Conservation (phyloP, 108 stramenopile genomes). For the Skeletonema tropicum region DNA sequence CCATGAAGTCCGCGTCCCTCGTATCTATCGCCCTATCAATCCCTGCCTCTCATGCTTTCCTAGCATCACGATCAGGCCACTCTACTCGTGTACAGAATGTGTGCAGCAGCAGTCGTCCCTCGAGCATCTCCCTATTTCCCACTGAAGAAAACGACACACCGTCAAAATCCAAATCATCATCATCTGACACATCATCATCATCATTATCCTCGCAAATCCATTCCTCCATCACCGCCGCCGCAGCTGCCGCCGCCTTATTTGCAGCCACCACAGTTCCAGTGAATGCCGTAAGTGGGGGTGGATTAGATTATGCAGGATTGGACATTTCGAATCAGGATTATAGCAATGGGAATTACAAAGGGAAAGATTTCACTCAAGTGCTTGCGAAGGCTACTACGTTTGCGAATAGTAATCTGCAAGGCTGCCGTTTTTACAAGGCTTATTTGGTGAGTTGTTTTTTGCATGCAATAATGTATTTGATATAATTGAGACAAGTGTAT, state of each 20-base stretch:
- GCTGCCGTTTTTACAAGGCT: constrained; percentile 90
- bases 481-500: not conserved
- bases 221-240: not conserved
- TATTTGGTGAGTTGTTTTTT: constrained; percentile 67
- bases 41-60: not conserved
- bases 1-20: constrained; percentile 1
- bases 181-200: not conserved
- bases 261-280: constrained; percentile 9
- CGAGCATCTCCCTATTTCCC: not conserved
- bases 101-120: not conserved
- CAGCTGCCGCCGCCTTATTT: not conserved
- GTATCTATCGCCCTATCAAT: not conserved
- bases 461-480: not conserved
- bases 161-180: not conserved
- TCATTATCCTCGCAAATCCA: not conserved
- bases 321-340: constrained; percentile 85
- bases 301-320: constrained; percentile 75
- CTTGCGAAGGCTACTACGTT: constrained; percentile 82
- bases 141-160: not conserved
- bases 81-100: not conserved
- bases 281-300: constrained; percentile 56
- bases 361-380: constrained; percentile 89
- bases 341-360: constrained; percentile 76
- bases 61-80: not conserved
- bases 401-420: constrained; percentile 73